Evolutionary conservation across 768 basidiomycete species (phyloP).

Genomic region (Phylloporus rhodoxanthus): DNA sequence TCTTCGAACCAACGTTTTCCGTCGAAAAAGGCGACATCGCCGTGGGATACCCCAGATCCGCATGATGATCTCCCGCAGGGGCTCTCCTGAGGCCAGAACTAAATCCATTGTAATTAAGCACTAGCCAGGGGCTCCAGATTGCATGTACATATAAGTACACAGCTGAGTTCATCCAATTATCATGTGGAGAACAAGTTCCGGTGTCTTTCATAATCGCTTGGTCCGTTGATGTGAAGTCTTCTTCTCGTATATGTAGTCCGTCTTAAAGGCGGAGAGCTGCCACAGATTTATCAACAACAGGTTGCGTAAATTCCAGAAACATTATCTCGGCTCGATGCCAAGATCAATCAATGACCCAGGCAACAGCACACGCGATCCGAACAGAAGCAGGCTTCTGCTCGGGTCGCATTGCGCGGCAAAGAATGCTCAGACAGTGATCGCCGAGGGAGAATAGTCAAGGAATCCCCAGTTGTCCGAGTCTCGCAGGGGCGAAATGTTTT

Average conservation of each 20-base stretch:
- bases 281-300: not conserved
- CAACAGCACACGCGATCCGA: not conserved
- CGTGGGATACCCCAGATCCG: not conserved
- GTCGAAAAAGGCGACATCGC: not conserved
- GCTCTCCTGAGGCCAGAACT: not conserved
- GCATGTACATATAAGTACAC: too few relatives aligned
- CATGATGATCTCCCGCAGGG: not conserved
- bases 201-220: not conserved
- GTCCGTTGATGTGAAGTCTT: not conserved
- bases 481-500: not conserved
- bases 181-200: not conserved
- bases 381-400: not conserved
- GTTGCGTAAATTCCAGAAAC: slow-evolving; percentile 1
- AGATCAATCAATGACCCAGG: not conserved
- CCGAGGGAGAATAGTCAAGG: not conserved
- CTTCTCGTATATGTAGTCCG: not conserved
- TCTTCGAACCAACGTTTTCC: not conserved
- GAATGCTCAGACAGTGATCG: not conserved
- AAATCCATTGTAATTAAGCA: not conserved
- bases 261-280: not conserved
- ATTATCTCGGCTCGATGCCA: not conserved
- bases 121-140: not conserved
- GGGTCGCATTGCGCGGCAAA: not conserved
- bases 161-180: not conserved
- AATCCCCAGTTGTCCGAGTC: not conserved